These are phyloP conservation scores for Scortechinia acanthostroma DNA, from an alignment of 2,329 filamentous ascomycete genomes.

Conservation along the genomic window DNA sequence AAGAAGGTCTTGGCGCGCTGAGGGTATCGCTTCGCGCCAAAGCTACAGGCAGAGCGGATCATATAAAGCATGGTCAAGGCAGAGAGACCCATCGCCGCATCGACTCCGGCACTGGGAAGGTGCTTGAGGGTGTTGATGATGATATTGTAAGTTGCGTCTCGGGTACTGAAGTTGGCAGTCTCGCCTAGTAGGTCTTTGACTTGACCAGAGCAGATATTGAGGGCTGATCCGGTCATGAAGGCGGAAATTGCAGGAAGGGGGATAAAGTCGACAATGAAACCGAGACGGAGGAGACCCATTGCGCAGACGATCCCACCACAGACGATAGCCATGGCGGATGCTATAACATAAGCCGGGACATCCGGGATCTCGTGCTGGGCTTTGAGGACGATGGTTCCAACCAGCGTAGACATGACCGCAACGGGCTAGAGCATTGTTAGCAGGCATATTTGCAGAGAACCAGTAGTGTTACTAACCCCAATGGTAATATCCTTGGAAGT, in stretches of 20 bases:
- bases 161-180: slow-evolving; percentile 65
- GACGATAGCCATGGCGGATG: slow-evolving; percentile 72
- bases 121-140: slow-evolving; percentile 76
- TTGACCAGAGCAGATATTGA: slow-evolving; percentile 82
- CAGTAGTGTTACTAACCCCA: slow-evolving; percentile 49
- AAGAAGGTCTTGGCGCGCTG: slow-evolving; percentile 70
- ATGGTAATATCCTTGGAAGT: slow-evolving; percentile 70
- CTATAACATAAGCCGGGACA: slow-evolving; percentile 40
- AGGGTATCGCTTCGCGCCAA: slow-evolving; percentile 63
- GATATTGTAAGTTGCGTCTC: slow-evolving; percentile 73
- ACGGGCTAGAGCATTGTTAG: slow-evolving; percentile 59
- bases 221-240: slow-evolving; percentile 93
- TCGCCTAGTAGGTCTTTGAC: slow-evolving; percentile 71
- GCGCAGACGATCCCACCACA: slow-evolving; percentile 70
- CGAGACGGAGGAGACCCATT: slow-evolving; percentile 72
- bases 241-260: slow-evolving; percentile 83
- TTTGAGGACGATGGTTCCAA: slow-evolving; percentile 71
- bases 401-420: slow-evolving; percentile 87
- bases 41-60: slow-evolving; percentile 61
- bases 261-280: slow-evolving; percentile 90
- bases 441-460: slow-evolving; percentile 4
- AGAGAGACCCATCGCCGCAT: slow-evolving; percentile 83
- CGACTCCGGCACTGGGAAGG: slow-evolving; percentile 59
- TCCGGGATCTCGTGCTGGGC: slow-evolving; percentile 49
- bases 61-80: slow-evolving; percentile 72